Evolutionary conservation across 768 basidiomycete genomes (phyloP).

Genomic region (Naganishia vishniacii): DNA sequence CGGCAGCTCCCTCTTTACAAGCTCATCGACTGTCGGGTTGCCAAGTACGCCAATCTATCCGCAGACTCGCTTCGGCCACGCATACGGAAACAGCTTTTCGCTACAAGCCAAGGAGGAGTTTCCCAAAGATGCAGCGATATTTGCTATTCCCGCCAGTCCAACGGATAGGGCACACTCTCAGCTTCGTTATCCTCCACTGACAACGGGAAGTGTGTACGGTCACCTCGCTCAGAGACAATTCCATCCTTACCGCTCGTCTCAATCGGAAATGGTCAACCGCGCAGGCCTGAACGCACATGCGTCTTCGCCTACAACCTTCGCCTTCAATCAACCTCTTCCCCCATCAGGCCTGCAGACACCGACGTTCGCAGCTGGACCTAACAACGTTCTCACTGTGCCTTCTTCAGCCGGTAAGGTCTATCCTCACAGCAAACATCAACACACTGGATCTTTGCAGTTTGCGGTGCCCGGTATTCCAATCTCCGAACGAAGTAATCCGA

Average conservation of each 20-base stretch:
- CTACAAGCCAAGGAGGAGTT: neutral
- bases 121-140: neutral
- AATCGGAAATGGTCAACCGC: neutral
- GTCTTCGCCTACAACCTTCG: neutral
- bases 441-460: slow-evolving; percentile 2
- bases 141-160: neutral
- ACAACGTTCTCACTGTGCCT: neutral
- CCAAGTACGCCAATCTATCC: neutral
- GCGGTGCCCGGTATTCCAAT: neutral
- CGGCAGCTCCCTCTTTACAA: neutral
- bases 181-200: neutral
- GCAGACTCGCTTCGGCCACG: neutral
- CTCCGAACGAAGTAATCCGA: neutral
- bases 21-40: neutral
- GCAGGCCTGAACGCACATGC: neutral
- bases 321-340: neutral
- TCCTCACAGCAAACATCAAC: neutral
- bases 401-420: neutral
- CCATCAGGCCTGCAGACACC: neutral
- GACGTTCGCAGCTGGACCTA: neutral
- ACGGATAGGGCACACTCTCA: neutral
- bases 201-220: neutral
- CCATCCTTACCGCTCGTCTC: slow-evolving; percentile 5
- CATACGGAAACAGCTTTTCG: neutral
- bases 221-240: neutral